phyloP scores from a whole-genome alignment of 2,329 filamentous ascomycete species.

The Colletotrichum sp. region DNA sequence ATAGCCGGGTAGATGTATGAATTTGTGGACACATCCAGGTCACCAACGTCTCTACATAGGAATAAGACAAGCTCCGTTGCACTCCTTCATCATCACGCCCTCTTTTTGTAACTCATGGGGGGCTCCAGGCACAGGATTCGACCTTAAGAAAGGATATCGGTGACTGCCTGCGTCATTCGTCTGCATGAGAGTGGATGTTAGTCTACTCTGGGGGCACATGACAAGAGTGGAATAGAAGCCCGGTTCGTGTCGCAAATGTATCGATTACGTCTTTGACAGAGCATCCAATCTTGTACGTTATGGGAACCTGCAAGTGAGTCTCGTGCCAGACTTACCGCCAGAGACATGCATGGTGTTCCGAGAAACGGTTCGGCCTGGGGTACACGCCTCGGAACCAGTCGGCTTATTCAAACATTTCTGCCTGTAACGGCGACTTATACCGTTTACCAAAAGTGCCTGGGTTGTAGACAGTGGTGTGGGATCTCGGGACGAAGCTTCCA shows the following conservation, averaged over 20 bases:
- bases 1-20: neutral
- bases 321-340: neutral
- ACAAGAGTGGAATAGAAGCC: neutral
- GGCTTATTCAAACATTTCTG: neutral
- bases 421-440: neutral
- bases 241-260: neutral
- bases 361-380: neutral
- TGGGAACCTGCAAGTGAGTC: neutral
- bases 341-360: neutral
- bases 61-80: neutral
- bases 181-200: neutral
- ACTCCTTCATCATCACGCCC: neutral
- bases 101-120: neutral
- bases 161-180: neutral
- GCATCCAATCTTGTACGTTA: neutral
- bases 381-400: neutral
- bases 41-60: neutral
- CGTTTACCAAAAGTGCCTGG: neutral
- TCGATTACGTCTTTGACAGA: neutral
- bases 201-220: neutral
- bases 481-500: conserved; percentile 15
- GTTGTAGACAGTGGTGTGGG: neutral
- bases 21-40: neutral
- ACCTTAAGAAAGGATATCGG: neutral
- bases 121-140: neutral